Percentiles rank a stretch among this genome's conserved stretches.
Evolutionary conservation across 805 yeast genomes (phyloP).

Genomic region (Cyberlindnera mississippiensis): DNA sequence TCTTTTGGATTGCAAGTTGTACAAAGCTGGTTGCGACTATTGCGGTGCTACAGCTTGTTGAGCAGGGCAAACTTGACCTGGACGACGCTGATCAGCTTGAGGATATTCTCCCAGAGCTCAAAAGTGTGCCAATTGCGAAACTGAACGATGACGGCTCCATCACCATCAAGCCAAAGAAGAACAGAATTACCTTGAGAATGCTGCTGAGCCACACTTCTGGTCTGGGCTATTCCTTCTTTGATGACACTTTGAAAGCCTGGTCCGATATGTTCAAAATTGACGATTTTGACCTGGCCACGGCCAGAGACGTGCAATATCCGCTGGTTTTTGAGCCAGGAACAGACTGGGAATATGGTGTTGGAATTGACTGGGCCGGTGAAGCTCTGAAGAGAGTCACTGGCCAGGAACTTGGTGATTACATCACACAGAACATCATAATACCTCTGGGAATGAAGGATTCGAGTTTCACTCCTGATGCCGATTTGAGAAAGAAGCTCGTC

Average conservation of each 20-base stretch:
- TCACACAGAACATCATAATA: constrained; percentile 25
- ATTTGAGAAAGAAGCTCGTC: constrained; percentile 22
- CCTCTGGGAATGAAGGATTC: constrained; percentile 30
- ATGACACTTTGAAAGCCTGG: constrained; percentile 24
- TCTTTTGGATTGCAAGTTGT: constrained; percentile 31
- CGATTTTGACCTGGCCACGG: constrained; percentile 14
- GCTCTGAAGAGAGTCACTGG: constrained; percentile 31
- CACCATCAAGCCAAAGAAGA: constrained; percentile 25
- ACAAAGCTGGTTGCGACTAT: constrained; percentile 31
- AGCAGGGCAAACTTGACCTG: constrained; percentile 29
- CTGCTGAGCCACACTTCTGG: constrained; percentile 38
- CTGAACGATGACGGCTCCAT: constrained; percentile 27
- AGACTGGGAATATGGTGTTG: constrained; percentile 33
- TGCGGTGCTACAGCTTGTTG: constrained; percentile 32
- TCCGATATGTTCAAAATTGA: constrained; percentile 14
- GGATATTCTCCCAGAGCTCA: constrained; percentile 29
- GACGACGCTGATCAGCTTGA: constrained; percentile 31
- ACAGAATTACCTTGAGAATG: constrained; percentile 32
- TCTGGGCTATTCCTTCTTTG: constrained; percentile 33
- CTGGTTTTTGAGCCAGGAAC: constrained; percentile 37
- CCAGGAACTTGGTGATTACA: constrained; percentile 27
- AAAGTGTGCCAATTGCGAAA: constrained; percentile 24
- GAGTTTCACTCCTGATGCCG: constrained; percentile 25
- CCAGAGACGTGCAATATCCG: constrained; percentile 22
- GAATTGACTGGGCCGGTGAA: constrained; percentile 36